A percentile compares a stretch with the other conserved stretches of the same genome.
Conservation (phyloP, 148 eudicot species). For the Silene uniflora region DNA sequence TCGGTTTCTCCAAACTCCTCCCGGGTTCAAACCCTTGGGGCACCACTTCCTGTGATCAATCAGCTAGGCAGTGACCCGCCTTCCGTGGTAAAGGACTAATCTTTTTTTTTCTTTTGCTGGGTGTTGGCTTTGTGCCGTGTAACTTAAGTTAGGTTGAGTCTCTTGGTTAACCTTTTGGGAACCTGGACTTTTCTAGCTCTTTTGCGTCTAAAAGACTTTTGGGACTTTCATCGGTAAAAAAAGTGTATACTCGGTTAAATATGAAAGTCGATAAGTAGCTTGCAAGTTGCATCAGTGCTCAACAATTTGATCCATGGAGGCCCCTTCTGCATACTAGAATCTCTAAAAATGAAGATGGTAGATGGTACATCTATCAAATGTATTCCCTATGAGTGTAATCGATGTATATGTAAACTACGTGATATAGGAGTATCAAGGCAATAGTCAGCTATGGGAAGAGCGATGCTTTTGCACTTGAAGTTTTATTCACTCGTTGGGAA, state of each 20-base stretch:
- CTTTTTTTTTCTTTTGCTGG: background rate
- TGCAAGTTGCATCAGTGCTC: background rate
- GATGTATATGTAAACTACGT: background rate
- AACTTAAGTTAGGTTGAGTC: background rate
- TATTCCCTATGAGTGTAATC: no score
- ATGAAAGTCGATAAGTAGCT: background rate
- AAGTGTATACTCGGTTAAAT: no score
- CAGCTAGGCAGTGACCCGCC: background rate
- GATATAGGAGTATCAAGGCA: no score
- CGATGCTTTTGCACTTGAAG: background rate
- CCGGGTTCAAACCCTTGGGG: conserved; percentile 2
- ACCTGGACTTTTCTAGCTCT: no score
- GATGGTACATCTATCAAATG: background rate
- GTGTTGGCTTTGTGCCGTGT: background rate
- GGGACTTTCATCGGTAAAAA: no score
- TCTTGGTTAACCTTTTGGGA: no score
- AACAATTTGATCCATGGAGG: background rate
- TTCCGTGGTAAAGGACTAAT: background rate
- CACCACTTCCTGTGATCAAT: background rate
- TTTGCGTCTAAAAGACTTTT: no score
- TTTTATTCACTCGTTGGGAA: background rate
- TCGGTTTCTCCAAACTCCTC: background rate
- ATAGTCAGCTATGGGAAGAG: background rate
- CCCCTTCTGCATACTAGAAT: background rate
- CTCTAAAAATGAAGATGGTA: background rate